Conservation (phyloP, 805 yeast genomes). For the Naumovozyma castellii region DNA sequence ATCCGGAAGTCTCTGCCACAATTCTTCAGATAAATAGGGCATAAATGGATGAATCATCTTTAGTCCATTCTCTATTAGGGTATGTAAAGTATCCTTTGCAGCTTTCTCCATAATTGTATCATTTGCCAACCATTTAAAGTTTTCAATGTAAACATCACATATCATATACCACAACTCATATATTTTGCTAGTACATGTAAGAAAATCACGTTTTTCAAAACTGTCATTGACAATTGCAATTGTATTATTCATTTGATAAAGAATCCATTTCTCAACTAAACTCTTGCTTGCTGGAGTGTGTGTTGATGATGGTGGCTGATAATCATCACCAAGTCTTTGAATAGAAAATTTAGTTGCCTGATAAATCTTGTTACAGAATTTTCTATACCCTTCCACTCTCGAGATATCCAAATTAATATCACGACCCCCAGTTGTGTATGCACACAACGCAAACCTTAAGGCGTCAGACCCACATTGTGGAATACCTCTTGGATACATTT, state of each 20-base stretch:
- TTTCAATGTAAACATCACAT: constrained; percentile 96
- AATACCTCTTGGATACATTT: constrained; percentile 86
- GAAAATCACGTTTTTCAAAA: constrained; percentile 76
- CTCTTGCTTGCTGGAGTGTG: constrained; percentile 64
- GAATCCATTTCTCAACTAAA: constrained; percentile 89
- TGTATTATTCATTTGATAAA: constrained; percentile 67
- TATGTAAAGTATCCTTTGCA: constrained; percentile 84
- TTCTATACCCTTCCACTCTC: constrained; percentile 95
- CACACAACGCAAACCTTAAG: constrained; percentile 91
- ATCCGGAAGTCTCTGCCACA: constrained; percentile 96
- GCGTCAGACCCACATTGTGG: constrained; percentile 99
- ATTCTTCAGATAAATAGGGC: constrained; percentile 94
- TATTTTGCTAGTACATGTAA: constrained; percentile 69
- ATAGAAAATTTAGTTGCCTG: constrained; percentile 95
- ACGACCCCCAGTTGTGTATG: constrained; percentile 94
- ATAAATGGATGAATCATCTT: constrained; percentile 91
- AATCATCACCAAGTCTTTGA: constrained; percentile 79
- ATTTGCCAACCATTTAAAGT: constrained; percentile 78
- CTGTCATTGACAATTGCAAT: constrained; percentile 49
- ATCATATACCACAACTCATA: constrained; percentile 90
- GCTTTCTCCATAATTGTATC: constrained; percentile 77
- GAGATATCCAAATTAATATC: constrained; percentile 90
- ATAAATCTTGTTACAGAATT: constrained; percentile 96
- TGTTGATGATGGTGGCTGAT: constrained; percentile 58
- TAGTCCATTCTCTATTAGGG: constrained; percentile 81